phyloP scores from a whole-genome alignment of 2,329 filamentous ascomycete genomes.

The Kalaharituber pfeilii region DNA sequence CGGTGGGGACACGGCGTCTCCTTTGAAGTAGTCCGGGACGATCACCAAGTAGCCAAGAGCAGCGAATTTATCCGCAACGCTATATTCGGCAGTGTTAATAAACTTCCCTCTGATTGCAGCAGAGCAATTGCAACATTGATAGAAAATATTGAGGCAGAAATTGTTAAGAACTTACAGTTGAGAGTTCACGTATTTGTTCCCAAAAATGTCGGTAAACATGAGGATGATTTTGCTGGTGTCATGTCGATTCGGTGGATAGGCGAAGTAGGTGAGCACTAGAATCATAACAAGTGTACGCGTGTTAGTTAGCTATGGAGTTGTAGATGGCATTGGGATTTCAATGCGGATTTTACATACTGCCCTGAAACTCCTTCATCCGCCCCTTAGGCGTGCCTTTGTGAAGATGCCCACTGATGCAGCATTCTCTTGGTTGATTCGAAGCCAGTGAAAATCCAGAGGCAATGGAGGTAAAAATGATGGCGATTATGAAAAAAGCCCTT shows the following conservation, averaged over 20 bases:
- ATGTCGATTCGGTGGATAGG: background rate
- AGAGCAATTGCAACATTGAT: no score
- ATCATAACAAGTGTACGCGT: background rate
- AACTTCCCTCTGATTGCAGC: no score
- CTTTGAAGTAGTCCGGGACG: constrained; percentile 54
- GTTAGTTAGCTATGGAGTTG: no score
- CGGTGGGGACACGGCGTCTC: constrained; percentile 33
- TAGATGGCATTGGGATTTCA: no score
- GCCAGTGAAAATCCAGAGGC: background rate
- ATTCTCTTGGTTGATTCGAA: background rate
- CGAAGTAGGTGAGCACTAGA: background rate
- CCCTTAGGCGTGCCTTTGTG: background rate
- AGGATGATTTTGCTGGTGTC: background rate
- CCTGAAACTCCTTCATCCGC: background rate
- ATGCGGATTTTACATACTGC: background rate
- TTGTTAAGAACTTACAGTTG: no score
- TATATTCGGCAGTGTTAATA: constrained; percentile 2
- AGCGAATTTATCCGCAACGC: constrained; percentile 58
- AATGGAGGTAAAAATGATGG: no score
- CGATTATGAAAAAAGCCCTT: no score
- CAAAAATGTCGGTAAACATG: background rate
- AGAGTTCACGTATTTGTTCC: no score
- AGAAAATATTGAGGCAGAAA: no score
- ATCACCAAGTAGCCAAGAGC: constrained; percentile 53
- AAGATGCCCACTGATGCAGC: background rate